These are phyloP conservation scores for Musa balbisiana DNA, from an alignment of 202 grass and related monocot genomes.

Conservation along the genomic window DNA sequence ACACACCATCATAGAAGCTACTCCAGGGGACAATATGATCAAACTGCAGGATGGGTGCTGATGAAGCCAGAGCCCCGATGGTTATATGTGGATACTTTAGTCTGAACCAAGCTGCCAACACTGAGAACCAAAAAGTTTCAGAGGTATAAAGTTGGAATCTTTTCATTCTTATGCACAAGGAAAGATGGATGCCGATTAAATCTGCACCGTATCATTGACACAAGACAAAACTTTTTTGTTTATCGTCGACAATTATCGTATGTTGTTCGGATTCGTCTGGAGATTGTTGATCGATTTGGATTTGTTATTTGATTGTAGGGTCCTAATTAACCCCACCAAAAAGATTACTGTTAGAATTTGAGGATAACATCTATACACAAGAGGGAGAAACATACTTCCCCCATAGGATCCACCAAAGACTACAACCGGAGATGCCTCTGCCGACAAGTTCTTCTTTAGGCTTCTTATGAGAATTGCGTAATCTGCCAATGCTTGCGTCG, in stretches of 20 bases:
- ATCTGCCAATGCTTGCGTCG: constrained; percentile 91
- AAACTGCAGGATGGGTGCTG: constrained; percentile 85
- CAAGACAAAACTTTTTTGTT: too few species aligned
- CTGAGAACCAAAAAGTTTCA: constrained; percentile 20
- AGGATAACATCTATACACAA: too few species aligned
- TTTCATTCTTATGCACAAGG: too few species aligned
- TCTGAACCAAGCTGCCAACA: constrained; percentile 95
- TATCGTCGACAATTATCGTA: too few species aligned
- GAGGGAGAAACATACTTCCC: constrained; percentile 53
- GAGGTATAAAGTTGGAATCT: not conserved
- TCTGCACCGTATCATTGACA: too few species aligned
- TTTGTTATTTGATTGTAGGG: too few species aligned
- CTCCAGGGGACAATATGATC: constrained; percentile 66
- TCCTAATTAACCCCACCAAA: too few species aligned
- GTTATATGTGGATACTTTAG: constrained; percentile 86
- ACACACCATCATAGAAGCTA: constrained; percentile 81
- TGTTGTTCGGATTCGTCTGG: too few species aligned
- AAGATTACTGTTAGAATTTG: too few species aligned
- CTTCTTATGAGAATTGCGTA: constrained; percentile 71
- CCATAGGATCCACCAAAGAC: constrained; percentile 90
- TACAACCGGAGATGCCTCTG: constrained; percentile 62
- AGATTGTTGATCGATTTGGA: too few species aligned
- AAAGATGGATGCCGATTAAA: too few species aligned
- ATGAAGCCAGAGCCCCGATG: constrained; percentile 77
- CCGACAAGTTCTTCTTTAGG: constrained; percentile 78